Percentiles rank a stretch among this genome's conserved stretches.
Conservation (phyloP, 805 yeast genomes). For the Komagataella phaffii region DNA sequence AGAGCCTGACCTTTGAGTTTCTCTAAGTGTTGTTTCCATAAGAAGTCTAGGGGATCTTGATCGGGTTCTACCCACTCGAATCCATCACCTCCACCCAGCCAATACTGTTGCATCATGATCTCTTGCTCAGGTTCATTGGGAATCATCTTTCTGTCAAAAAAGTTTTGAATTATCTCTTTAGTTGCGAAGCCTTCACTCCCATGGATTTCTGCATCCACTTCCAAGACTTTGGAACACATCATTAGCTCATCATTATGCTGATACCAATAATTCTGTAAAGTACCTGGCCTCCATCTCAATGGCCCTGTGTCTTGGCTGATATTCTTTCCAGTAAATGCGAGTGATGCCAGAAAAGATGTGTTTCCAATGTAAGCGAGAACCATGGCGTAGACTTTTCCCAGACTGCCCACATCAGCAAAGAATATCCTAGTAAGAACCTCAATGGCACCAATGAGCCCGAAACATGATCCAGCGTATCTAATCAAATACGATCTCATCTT, state of each 20-base stretch:
- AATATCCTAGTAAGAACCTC: slow-evolving; percentile 32
- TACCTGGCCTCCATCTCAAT: slow-evolving; percentile 51
- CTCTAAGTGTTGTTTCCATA: slow-evolving; percentile 19
- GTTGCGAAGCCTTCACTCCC: slow-evolving; percentile 29
- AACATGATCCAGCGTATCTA: slow-evolving; percentile 27
- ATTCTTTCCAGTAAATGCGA: slow-evolving; percentile 32
- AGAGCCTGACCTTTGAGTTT: slow-evolving; percentile 7
- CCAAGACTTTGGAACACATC: slow-evolving; percentile 52
- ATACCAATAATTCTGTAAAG: slow-evolving; percentile 50
- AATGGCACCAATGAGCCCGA: slow-evolving; percentile 26
- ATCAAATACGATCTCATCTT: slow-evolving; percentile 16
- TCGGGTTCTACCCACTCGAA: slow-evolving; percentile 88
- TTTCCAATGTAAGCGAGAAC: slow-evolving; percentile 33
- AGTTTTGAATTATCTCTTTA: slow-evolving; percentile 13
- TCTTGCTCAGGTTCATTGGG: slow-evolving; percentile 51
- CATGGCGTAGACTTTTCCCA: slow-evolving; percentile 27
- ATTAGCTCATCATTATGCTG: slow-evolving; percentile 54
- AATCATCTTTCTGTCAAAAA: slow-evolving; percentile 20
- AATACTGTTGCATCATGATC: slow-evolving; percentile 60
- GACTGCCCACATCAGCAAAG: slow-evolving; percentile 23
- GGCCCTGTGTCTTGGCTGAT: slow-evolving; percentile 27
- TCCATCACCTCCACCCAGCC: slow-evolving; percentile 80
- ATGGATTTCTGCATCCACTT: slow-evolving; percentile 44
- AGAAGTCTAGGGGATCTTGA: slow-evolving; percentile 69
- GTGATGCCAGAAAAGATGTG: slow-evolving; percentile 27